phyloP scores from a whole-genome alignment of 129 eudicot genomes.

The Scalesia atractyloides region DNA sequence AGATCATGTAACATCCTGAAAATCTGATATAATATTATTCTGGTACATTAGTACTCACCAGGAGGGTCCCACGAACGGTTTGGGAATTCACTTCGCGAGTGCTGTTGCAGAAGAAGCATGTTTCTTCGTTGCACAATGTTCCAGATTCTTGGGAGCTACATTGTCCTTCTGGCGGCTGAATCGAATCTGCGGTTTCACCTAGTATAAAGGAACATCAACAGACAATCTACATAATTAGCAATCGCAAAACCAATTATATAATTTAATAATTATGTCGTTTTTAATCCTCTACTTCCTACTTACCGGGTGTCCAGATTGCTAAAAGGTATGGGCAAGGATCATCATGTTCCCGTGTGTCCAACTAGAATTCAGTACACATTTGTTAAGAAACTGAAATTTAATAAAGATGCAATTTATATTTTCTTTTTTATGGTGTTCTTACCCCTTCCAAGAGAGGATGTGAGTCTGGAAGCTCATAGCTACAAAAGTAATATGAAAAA shows the following conservation, averaged over 20 bases:
- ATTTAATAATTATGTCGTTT: background rate
- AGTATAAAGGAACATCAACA: slow-evolving; percentile 18
- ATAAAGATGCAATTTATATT: slow-evolving; percentile 10
- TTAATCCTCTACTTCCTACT: slow-evolving; percentile 15
- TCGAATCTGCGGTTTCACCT: slow-evolving; percentile 82
- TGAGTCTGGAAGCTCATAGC: slow-evolving; percentile 95
- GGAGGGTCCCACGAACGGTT: slow-evolving; percentile 85
- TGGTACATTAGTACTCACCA: slow-evolving; percentile 49
- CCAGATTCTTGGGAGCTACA: slow-evolving; percentile 71
- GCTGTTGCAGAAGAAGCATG: slow-evolving; percentile 79
- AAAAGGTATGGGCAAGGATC: slow-evolving; percentile 92
- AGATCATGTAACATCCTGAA: background rate
- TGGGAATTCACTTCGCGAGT: slow-evolving; percentile 60
- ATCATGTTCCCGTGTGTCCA: slow-evolving; percentile 82
- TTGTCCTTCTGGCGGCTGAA: slow-evolving; percentile 65
- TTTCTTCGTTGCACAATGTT: slow-evolving; percentile 54
- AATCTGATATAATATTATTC: background rate
- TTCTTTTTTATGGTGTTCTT: slow-evolving; percentile 32
- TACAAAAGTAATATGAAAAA: slow-evolving; percentile 41
- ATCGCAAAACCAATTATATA: background rate
- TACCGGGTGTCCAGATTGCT: slow-evolving; percentile 97
- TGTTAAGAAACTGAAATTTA: slow-evolving; percentile 9
- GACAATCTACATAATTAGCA: slow-evolving; percentile 6
- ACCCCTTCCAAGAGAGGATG: slow-evolving; percentile 88
- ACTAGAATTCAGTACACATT: slow-evolving; percentile 43